Conservation (phyloP, 306 rosid genomes). For the Senna siamea region DNA sequence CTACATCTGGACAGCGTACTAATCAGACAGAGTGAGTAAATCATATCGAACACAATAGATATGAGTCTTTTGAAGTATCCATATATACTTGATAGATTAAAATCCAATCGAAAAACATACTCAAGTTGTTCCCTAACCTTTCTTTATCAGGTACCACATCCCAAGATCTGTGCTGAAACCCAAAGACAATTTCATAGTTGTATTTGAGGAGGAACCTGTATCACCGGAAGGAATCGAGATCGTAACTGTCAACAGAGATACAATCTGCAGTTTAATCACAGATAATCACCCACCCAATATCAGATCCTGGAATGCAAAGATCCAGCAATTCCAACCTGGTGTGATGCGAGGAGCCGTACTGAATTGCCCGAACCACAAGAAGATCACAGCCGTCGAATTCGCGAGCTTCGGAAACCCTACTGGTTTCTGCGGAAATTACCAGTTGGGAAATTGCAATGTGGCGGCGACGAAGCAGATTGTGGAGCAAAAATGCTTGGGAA, state of each 20-base stretch:
- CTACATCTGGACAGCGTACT: conserved; percentile 65
- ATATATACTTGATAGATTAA: neutral
- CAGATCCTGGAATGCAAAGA: conserved; percentile 52
- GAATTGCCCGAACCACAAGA: conserved; percentile 55
- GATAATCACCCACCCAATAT: conserved; percentile 67
- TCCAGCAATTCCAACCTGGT: conserved; percentile 35
- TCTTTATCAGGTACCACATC: conserved; percentile 74
- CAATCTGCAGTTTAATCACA: conserved; percentile 66
- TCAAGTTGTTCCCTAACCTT: neutral
- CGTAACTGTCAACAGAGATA: conserved; percentile 61
- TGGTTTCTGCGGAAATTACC: conserved; percentile 66
- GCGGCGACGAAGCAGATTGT: conserved; percentile 48
- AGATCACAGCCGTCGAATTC: conserved; percentile 59
- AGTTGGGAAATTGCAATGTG: conserved; percentile 55
- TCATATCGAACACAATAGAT: neutral
- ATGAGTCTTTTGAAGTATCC: neutral
- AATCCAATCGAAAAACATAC: neutral
- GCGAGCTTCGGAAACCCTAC: conserved; percentile 80
- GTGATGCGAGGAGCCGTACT: conserved; percentile 49
- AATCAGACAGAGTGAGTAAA: conserved; percentile 73
- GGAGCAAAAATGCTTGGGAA: conserved; percentile 73
- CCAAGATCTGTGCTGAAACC: conserved; percentile 69
- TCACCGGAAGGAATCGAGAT: conserved; percentile 55
- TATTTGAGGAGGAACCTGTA: conserved; percentile 70
- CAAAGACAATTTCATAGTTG: conserved; percentile 60